Evolutionary conservation across 495 filamentous ascomycete genomes (phyloP), one percentile per base, ranked within the genome.

Genomic region (Opeltia flavorubescens): DNA sequence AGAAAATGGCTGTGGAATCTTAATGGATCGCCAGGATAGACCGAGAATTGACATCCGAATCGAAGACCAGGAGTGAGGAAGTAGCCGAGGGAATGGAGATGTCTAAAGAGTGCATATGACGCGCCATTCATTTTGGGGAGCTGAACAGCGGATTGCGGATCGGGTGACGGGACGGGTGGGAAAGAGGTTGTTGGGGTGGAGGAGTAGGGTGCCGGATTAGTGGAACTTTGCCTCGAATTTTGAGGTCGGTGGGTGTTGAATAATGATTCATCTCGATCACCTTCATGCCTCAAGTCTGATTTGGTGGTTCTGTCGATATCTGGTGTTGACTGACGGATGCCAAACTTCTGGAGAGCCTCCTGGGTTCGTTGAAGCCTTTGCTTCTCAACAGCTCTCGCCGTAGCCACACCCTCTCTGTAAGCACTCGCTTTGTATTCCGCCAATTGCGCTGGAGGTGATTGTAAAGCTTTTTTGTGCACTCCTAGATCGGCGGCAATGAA

Each of bases 1-100:
- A 94, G 64, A 58, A 95, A 96, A 61, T 96, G 91, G 28, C 83
- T 85, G 62, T 98, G 91, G 63, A 89, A 98, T 8, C 93, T 82
- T 24, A 96, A 66, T 0, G 91, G 85, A 62, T 98, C 91, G 27
- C 93, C 93, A 0, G 91, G 91, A 57, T 98, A 96, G 1, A 89
- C 88, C 48, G 84, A 81, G 64, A 86, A 95, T 58, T 94, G 79
- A 56, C 87, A 93, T 27, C 91, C 91, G 56, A 98, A 98, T 23
- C 91, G 84, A 25, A 98, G 70, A 7, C 93, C 91, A 1, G 91
- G 93, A 34, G 83, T 83, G 31, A 93, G 74, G 65, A 82, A 98
- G 62, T 95, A 98, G 29, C 79, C 81, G 12, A 74, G 65, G 6
- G 71, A 65, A 55, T 95, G 88, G 17, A 96, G 72, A 58, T 91